A percentile compares a stretch with the other conserved stretches of the same genome.
phyloP scores from a whole-genome alignment of 2,329 filamentous ascomycete species.

The Xylaria sp. region DNA sequence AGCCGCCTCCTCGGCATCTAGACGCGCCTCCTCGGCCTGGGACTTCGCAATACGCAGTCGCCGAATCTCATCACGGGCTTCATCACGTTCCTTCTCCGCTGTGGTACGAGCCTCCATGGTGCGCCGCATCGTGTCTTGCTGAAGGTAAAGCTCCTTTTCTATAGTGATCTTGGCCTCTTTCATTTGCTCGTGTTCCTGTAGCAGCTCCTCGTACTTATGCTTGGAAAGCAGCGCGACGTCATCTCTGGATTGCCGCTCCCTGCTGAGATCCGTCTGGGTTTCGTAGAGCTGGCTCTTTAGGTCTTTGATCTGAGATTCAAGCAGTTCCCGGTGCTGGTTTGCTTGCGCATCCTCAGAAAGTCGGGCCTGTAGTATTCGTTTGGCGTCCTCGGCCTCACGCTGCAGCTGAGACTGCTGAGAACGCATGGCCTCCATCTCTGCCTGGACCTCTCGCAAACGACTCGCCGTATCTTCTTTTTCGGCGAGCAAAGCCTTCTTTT shows the following conservation, averaged over 20 bases:
- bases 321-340: constrained; percentile 70
- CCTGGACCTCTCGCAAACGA: constrained; percentile 77
- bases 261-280: constrained; percentile 80
- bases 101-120: constrained; percentile 74
- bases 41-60: constrained; percentile 77
- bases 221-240: constrained; percentile 88
- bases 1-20: constrained; percentile 73
- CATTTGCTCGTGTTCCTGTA: constrained; percentile 77
- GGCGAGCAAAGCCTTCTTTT: constrained; percentile 62
- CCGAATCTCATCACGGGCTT: constrained; percentile 80
- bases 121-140: constrained; percentile 84
- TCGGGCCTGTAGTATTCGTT: constrained; percentile 77
- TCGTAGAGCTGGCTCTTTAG: constrained; percentile 81
- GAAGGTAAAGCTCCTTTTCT: constrained; percentile 94
- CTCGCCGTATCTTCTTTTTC: constrained; percentile 76
- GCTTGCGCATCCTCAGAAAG: constrained; percentile 86
- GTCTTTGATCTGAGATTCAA: constrained; percentile 82
- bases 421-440: constrained; percentile 79
- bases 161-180: constrained; percentile 96
- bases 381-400: constrained; percentile 83
- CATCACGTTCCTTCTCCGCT: constrained; percentile 82
- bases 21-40: constrained; percentile 76
- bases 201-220: constrained; percentile 76
- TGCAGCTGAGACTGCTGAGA: constrained; percentile 79
- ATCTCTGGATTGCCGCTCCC: constrained; percentile 87